Base-by-base conservation (phyloP, 805 yeast genomes). In the Cyberlindnera americana region DNA sequence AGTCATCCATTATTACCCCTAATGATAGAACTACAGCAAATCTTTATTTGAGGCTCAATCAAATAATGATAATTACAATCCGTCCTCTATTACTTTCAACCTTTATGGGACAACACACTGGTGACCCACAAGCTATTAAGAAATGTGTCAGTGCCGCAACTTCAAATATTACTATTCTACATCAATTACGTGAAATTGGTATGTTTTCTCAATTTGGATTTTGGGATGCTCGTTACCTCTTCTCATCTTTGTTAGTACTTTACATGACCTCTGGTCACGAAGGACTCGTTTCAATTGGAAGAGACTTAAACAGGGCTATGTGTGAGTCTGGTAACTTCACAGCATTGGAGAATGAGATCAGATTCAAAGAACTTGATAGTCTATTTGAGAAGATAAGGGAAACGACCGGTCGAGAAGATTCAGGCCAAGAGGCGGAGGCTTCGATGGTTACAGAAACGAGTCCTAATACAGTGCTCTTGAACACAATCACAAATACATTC, bases 211-310 rank as follows among this genome's bases (percentile, higher is more conserved):
- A 65, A 15, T 64, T 58, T 53, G 70, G 66, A 24, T 65, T 64
- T 46, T 64, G 67, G 65, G 69, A 66, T 47, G 62, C 64, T 4
- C 63, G 66, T 42, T 64, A 61, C 43, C 52, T 66, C 32, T 65
- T 64, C 42, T 56, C 65, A 16, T 54, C 70, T 0, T 43, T 64
- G 9, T 41, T 64, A 35, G 59, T 66, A 16, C 50, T 60, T 5
- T 54, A 51, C 17, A 59, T 60, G 54, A 52, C 49, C 19, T 46
- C 53, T 8, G 31, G 45, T 6, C 52, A 52, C 32, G 44, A 55
- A 1, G 45, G 48, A 14, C 37, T 57, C 3, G 44, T 51, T 5
- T 28, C 31, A 6, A 41, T 35, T 13, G 63, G 64, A 5, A 31
- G 62, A 12, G 42, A 38, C 6, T 23, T 58, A 28, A 57, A 55